These are phyloP conservation scores for Gossypium thurberi DNA, from an alignment of 345 rosid genomes.

Conservation along the genomic window DNA sequence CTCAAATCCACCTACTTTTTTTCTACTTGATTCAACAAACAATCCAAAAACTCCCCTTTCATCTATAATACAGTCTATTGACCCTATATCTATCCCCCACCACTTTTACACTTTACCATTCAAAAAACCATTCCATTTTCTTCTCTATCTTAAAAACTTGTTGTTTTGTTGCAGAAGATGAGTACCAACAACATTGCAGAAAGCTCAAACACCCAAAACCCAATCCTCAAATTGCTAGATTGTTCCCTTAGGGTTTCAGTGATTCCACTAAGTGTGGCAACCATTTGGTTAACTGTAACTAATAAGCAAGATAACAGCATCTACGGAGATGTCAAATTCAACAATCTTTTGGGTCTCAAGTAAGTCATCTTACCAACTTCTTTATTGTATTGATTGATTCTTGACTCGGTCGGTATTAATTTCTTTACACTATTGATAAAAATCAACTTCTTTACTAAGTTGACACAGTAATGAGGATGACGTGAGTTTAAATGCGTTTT, in stretches of 20 bases:
- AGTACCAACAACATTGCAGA: not conserved
- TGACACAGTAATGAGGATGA: too few relatives aligned
- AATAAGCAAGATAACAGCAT: conserved; percentile 50
- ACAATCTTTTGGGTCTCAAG: conserved; percentile 68
- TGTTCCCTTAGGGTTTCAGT: conserved; percentile 59
- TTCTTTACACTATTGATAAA: too few relatives aligned
- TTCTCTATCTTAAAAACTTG: too few relatives aligned
- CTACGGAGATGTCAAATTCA: conserved; percentile 51
- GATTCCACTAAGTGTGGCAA: conserved; percentile 66
- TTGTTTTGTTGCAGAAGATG: not conserved
- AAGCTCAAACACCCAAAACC: not conserved
- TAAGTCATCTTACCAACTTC: conserved; percentile 16
- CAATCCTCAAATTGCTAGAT: conserved; percentile 30
- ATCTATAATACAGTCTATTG: conserved; percentile 23
- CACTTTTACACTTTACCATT: not conserved
- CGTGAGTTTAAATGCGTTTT: too few relatives aligned
- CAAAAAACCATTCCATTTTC: not conserved
- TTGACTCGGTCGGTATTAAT: too few relatives aligned
- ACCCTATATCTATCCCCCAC: not conserved
- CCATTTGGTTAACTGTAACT: conserved; percentile 74
- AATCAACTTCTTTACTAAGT: too few relatives aligned
- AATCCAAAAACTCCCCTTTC: not conserved
- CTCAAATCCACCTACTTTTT: too few relatives aligned
- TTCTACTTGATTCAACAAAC: too few relatives aligned
- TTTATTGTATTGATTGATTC: not conserved